These are phyloP conservation scores for Auricularia auricula-judae DNA, from an alignment of 768 basidiomycete species.

Conservation along the genomic window DNA sequence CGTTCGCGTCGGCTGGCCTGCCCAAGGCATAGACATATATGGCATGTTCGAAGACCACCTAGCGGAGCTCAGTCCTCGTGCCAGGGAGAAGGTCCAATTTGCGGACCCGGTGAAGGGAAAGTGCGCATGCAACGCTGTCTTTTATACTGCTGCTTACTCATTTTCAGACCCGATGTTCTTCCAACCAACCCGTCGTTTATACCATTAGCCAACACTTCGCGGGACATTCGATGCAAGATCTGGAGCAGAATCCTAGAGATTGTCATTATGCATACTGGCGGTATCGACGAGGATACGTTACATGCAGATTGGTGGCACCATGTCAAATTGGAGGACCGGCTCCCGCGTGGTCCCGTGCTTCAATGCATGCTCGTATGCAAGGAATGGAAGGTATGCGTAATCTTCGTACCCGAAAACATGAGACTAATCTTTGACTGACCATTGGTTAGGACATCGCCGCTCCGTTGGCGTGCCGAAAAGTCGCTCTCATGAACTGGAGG, in stretches of 20 bases:
- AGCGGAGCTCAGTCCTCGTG: not conserved
- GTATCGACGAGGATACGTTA: not conserved
- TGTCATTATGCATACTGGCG: not conserved
- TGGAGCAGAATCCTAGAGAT: not conserved
- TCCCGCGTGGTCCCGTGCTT: no score
- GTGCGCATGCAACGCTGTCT: not conserved
- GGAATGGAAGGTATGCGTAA: no score
- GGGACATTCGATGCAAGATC: not conserved
- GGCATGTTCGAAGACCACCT: not conserved
- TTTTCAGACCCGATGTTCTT: not conserved
- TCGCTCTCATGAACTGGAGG: no score
- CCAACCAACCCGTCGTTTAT: not conserved
- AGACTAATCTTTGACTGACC: no score
- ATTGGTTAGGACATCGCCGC: no score
- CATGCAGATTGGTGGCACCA: no score
- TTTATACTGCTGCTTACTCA: not conserved
- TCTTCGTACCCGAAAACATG: no score
- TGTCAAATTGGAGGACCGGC: no score
- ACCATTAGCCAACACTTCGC: not conserved
- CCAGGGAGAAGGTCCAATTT: not conserved
- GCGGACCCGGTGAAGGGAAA: not conserved
- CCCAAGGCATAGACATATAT: not conserved
- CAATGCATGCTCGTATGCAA: no score
- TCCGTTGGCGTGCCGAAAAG: no score
- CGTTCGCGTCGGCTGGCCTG: not conserved